Percentiles rank a stretch among this genome's conserved stretches.
Conservation (phyloP, 1,284 basidiomycete genomes). For the Tilletia walkeri region DNA sequence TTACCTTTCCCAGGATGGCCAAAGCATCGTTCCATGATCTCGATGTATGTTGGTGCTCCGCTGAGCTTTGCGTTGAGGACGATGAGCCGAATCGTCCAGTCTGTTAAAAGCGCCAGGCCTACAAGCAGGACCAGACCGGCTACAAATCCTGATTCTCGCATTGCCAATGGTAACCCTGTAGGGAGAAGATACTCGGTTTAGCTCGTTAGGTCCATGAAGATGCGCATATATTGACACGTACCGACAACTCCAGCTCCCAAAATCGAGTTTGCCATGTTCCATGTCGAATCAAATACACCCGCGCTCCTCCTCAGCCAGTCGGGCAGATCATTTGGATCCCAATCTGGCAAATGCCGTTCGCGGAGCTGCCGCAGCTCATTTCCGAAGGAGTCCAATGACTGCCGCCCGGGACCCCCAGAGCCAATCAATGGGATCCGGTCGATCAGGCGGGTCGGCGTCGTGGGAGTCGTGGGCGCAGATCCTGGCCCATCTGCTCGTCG, state of each 20-base stretch:
- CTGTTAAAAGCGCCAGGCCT: constrained; percentile 77
- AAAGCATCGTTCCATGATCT: constrained; percentile 93
- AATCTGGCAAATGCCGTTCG: constrained; percentile 51
- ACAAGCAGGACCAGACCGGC: constrained; percentile 78
- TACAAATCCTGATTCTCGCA: constrained; percentile 88
- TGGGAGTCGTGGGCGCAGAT: neutral
- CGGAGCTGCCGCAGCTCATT: constrained; percentile 31
- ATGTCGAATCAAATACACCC: constrained; percentile 76
- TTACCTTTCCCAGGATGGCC: constrained; percentile 61
- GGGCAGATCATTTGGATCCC: constrained; percentile 57
- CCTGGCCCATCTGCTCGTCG: constrained; percentile 23
- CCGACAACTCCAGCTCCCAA: constrained; percentile 74
- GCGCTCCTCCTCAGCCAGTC: constrained; percentile 64
- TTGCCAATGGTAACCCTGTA: constrained; percentile 79
- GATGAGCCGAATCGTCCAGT: constrained; percentile 97
- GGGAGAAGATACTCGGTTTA: neutral
- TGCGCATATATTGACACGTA: constrained; percentile 43
- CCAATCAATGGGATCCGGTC: constrained; percentile 31
- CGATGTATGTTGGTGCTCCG: constrained; percentile 88
- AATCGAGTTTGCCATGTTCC: constrained; percentile 95
- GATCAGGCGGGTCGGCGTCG: constrained; percentile 31
- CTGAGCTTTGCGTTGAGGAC: constrained; percentile 88
- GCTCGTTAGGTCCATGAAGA: neutral
- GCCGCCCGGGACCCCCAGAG: constrained; percentile 18
- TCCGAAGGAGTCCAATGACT: constrained; percentile 10